These are phyloP conservation scores for Filobasidium wieringae DNA, from an alignment of 768 basidiomycete genomes.

Conservation along the genomic window DNA sequence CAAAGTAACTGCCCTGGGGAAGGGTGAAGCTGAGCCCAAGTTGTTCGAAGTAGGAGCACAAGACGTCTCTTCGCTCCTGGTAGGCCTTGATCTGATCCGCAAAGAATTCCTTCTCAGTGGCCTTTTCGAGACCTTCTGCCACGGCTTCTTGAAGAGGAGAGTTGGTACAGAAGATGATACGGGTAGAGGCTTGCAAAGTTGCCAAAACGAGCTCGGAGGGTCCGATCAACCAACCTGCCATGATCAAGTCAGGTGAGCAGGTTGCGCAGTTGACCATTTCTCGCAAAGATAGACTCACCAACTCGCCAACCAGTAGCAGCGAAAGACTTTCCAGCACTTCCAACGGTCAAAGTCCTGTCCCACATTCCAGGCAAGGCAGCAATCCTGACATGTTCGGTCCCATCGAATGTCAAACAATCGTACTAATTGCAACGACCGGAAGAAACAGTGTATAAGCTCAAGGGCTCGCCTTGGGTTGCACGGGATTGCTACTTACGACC, in stretches of 20 bases:
- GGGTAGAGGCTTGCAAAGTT: slow-evolving; percentile 76
- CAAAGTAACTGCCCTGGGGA: slow-evolving; percentile 84
- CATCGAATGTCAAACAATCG: slow-evolving; percentile 81
- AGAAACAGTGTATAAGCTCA: not conserved
- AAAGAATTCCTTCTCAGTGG: slow-evolving; percentile 60
- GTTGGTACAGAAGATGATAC: slow-evolving; percentile 91
- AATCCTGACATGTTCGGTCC: slow-evolving; percentile 78
- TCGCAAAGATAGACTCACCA: slow-evolving; percentile 17
- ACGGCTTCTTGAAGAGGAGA: slow-evolving; percentile 90
- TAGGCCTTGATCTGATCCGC: slow-evolving; percentile 66
- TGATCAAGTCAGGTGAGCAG: not conserved
- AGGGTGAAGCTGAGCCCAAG: slow-evolving; percentile 73
- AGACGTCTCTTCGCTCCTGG: slow-evolving; percentile 60
- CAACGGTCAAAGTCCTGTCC: slow-evolving; percentile 92
- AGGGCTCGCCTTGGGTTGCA: not conserved
- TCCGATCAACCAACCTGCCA: slow-evolving; percentile 76
- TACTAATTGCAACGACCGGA: slow-evolving; percentile 48
- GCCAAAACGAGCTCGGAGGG: slow-evolving; percentile 70
- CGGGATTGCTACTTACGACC: slow-evolving; percentile 56
- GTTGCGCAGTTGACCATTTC: not conserved
- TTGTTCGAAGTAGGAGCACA: slow-evolving; percentile 66
- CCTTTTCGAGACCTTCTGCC: slow-evolving; percentile 77
- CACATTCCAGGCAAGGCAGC: slow-evolving; percentile 96
- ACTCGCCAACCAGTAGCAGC: slow-evolving; percentile 96
- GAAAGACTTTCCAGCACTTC: slow-evolving; percentile 96